Conservation (phyloP, 768 basidiomycete species). For the Serendipita sp. region DNA sequence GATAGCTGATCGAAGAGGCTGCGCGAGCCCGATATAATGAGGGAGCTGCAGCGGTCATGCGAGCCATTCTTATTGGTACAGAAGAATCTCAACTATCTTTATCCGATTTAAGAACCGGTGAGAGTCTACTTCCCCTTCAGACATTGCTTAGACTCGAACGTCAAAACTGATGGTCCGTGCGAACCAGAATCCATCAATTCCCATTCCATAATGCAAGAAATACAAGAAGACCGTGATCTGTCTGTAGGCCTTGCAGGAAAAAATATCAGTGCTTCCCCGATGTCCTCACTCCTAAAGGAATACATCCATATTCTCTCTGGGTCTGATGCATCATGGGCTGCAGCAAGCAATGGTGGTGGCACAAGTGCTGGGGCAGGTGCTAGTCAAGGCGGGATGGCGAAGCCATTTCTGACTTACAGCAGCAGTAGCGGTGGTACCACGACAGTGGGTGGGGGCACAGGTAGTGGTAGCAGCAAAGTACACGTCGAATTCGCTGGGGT, state of each 20-base stretch:
- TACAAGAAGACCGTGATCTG: constrained; percentile 49
- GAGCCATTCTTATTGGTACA: constrained; percentile 53
- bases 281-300: constrained; percentile 50
- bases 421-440: too few relatives aligned
- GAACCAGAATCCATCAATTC: constrained; percentile 47
- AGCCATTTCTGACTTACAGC: not conserved
- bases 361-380: not conserved
- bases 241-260: constrained; percentile 42
- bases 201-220: constrained; percentile 43
- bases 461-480: constrained; percentile 29
- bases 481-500: constrained; percentile 69
- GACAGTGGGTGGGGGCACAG: too few relatives aligned
- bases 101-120: constrained; percentile 51
- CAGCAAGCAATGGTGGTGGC: constrained; percentile 23
- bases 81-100: constrained; percentile 46
- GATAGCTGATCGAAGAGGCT: constrained; percentile 60
- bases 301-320: constrained; percentile 67
- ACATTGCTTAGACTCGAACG: not conserved
- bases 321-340: constrained; percentile 66
- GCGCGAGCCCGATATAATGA: constrained; percentile 68
- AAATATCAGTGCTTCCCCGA: constrained; percentile 35
- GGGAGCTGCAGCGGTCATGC: constrained; percentile 53
- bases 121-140: constrained; percentile 6
- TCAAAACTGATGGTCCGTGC: too few relatives aligned
- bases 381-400: not conserved